These are phyloP conservation scores for Halocafeteria seosinensis DNA, from an alignment of 108 stramenopile species.

Conservation along the genomic window DNA sequence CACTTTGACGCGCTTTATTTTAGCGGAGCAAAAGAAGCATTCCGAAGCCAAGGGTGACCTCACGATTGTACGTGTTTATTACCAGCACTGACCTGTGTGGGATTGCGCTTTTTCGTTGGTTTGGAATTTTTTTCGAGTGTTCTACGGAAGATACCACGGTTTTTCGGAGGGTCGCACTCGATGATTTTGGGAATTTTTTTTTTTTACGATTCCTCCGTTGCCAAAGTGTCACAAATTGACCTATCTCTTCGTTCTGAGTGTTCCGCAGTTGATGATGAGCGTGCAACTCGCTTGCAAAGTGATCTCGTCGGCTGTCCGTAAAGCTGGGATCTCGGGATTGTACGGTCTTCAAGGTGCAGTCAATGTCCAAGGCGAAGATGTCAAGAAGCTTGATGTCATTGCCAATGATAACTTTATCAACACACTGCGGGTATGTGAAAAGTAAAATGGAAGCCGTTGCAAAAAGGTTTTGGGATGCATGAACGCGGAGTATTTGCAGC, in stretches of 20 bases:
- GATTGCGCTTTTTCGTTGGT: no score
- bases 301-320: conserved; percentile 56
- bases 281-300: conserved; percentile 79
- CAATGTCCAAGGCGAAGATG: conserved; percentile 92
- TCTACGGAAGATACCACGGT: no score
- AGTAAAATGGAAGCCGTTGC: no score
- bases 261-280: background rate
- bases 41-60: conserved; percentile 10
- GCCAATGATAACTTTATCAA: conserved; percentile 97
- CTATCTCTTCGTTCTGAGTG: no score
- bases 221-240: no score
- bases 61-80: conserved; percentile 1
- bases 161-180: no score
- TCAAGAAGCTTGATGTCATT: conserved; percentile 97
- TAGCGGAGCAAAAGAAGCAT: conserved; percentile 1
- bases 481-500: no score
- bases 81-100: no score
- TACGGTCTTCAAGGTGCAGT: conserved; percentile 88
- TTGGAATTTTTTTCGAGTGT: no score
- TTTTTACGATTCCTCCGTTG: no score
- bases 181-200: no score
- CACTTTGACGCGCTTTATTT: conserved; percentile 11
- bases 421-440: conserved; percentile 65
- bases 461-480: no score
- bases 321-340: conserved; percentile 38